These are phyloP conservation scores for Phoma herbarum DNA, from an alignment of 2,329 filamentous ascomycete genomes.

Conservation along the genomic window DNA sequence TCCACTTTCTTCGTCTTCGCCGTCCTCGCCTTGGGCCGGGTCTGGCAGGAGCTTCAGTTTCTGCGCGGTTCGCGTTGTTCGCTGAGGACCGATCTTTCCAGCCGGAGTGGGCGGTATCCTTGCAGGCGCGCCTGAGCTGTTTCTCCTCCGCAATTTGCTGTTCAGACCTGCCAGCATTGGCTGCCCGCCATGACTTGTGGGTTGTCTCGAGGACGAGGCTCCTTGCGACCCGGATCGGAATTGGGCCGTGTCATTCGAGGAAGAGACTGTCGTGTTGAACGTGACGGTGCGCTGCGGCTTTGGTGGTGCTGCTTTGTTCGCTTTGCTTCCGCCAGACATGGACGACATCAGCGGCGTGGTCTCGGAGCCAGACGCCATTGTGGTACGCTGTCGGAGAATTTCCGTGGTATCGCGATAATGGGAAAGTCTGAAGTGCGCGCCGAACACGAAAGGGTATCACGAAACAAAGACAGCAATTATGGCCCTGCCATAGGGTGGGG, in stretches of 20 bases:
- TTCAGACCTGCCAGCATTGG: conserved; percentile 77
- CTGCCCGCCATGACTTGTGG: conserved; percentile 52
- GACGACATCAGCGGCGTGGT: conserved; percentile 51
- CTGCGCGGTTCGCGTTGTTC: conserved; percentile 94
- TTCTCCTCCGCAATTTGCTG: conserved; percentile 84
- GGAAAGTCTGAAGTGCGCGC: conserved; percentile 3
- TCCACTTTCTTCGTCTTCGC: conserved; percentile 84
- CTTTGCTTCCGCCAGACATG: conserved; percentile 36
- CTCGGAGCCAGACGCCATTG: conserved; percentile 50
- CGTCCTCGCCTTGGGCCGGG: conserved; percentile 81
- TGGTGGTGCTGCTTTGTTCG: conserved; percentile 31
- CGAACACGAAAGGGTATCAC: conserved; percentile 6
- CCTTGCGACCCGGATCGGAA: conserved; percentile 43
- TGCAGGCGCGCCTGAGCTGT: conserved; percentile 76
- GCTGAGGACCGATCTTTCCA: conserved; percentile 88
- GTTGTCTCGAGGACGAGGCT: conserved; percentile 38
- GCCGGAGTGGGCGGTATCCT: conserved; percentile 53
- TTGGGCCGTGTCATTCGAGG: conserved; percentile 51
- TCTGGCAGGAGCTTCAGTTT: conserved; percentile 97
- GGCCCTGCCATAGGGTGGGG: conserved; percentile 26
- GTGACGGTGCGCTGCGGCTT: conserved; percentile 72
- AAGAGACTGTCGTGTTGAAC: conserved; percentile 72
- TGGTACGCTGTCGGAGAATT: conserved; percentile 3
- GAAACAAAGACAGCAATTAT: conserved; percentile 8
- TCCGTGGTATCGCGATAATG: conserved; percentile 1